These are phyloP conservation scores for Beauveria pseudobassiana DNA, from an alignment of 2,329 filamentous ascomycete genomes.

Conservation along the genomic window DNA sequence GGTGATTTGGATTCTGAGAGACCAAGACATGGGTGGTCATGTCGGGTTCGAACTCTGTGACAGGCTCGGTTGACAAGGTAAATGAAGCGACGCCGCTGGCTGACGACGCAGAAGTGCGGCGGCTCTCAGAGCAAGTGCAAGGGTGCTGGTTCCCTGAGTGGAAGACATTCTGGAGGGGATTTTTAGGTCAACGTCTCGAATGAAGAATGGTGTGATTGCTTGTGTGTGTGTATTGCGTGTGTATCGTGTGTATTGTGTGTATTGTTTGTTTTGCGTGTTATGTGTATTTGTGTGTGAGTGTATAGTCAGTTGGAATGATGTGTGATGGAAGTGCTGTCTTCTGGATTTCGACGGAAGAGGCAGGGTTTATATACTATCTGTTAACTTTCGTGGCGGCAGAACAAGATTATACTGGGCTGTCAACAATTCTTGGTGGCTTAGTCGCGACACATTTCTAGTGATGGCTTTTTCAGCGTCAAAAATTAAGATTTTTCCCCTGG, in stretches of 20 bases:
- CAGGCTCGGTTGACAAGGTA: neutral
- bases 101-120: neutral
- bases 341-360: too few species aligned
- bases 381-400: too few species aligned
- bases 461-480: neutral
- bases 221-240: neutral
- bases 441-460: neutral
- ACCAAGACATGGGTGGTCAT: neutral
- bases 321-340: too few species aligned
- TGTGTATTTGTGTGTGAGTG: too few species aligned
- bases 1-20: slow-evolving; percentile 19
- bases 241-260: neutral
- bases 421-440: neutral
- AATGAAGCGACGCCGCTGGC: neutral
- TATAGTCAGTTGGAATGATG: too few species aligned
- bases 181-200: neutral
- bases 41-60: slow-evolving; percentile 7
- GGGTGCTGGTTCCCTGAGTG: neutral
- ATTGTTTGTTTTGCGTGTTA: too few species aligned
- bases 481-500: neutral
- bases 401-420: neutral
- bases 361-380: too few species aligned
- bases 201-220: neutral
- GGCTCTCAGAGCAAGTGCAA: neutral
- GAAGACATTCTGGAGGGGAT: neutral